Evolutionary conservation across 257 asterid species (phyloP), one percentile per base, ranked within the genome.

Genomic region (Solanum boliviense): DNA sequence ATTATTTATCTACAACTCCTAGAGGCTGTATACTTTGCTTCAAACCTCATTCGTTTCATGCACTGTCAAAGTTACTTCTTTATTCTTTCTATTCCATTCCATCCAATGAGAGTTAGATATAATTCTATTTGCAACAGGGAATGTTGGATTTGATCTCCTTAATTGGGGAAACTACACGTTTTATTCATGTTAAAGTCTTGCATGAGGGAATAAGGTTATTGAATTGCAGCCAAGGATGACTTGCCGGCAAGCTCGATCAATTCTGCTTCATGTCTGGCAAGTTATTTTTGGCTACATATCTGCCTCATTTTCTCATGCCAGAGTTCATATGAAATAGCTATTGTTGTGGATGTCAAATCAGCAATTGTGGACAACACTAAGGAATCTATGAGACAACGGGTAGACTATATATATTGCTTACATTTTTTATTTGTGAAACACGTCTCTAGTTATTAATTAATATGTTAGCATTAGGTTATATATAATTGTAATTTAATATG

Each of bases 221-320:
- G 91, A 88, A 91, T 87, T 90, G 88, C 90, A 95, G 98, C 98
- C 98, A 95, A 94, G 98, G 97, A 95, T 95, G 98, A 95, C 98
- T 94, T 94, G 98, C 98, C 98, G 98, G 94, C 70, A 41, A 88
- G 32, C 85, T 70, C 85, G 31, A 72, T 36, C 13, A 68, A 18
- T 46, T 62, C 52, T 84, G 4, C 72, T 56, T 29, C 13, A 52
- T 7, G 71, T 16, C 86, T 88, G 95, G 95, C 98, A 88, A 94
- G 96, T 94, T 87, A 88, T 94, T 71, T 60, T 88, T 94, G 96
- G 96, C 97, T 94, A 95, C 84, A 90, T 89, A 84, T 91, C 85
- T 67, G 34, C 92, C 94, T 94, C 84, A 72, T 91, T 79, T 60
- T 88, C 91, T 92, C 97, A 94, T 94, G 98, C 93, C 75, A 95